Conservation (phyloP, 768 basidiomycete species). For the Leccinellum rugosiceps region DNA sequence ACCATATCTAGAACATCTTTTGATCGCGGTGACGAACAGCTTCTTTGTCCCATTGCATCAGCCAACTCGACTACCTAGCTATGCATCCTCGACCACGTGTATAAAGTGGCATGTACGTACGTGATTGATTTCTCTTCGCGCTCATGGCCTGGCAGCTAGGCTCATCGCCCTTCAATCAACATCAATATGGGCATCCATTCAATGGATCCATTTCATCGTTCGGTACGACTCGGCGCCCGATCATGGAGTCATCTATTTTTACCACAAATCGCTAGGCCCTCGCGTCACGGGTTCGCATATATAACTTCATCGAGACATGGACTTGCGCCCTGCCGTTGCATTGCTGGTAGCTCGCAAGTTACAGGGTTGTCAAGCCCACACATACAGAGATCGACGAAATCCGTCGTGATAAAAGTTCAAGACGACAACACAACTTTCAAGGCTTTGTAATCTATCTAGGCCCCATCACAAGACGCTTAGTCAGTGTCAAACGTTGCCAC, state of each 20-base stretch:
- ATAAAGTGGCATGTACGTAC: background rate
- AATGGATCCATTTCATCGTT: background rate
- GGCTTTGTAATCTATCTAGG: background rate
- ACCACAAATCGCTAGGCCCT: background rate
- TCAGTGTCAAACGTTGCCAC: background rate
- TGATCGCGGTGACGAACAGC: constrained; percentile 4
- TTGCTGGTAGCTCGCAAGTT: no score
- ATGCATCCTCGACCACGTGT: background rate
- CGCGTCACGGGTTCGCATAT: background rate
- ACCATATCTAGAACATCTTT: constrained; percentile 1
- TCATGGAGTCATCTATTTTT: background rate
- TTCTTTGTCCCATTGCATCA: background rate
- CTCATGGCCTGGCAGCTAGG: background rate
- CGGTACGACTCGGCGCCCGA: background rate
- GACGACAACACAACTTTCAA: background rate
- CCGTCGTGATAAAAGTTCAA: no score
- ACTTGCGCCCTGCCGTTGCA: background rate
- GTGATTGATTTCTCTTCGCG: background rate
- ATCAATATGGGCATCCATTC: background rate
- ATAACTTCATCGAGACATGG: constrained; percentile 3
- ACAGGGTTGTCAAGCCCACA: no score
- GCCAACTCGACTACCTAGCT: background rate
- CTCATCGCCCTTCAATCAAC: background rate
- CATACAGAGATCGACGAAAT: no score
- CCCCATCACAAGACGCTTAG: background rate